A percentile compares a stretch with the other conserved stretches of the same genome.
phyloP scores from a whole-genome alignment of 179 eudicot genomes.

The Heliamphora pulchella region DNA sequence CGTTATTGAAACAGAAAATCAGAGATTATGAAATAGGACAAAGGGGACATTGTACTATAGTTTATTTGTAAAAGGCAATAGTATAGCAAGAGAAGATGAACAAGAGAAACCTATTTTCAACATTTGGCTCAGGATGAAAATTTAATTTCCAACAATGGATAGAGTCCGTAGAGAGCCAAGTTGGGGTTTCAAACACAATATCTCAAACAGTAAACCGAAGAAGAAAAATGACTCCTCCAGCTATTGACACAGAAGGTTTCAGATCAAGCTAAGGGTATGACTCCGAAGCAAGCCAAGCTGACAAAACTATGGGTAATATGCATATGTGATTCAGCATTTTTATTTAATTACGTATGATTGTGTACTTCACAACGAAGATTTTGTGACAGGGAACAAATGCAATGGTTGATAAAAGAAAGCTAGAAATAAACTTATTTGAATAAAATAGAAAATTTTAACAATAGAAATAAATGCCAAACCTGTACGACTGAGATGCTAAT shows the following conservation, averaged over 20 bases:
- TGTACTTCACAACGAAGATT: constrained; percentile 1
- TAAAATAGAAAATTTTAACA: neutral
- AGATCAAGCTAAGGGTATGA: neutral
- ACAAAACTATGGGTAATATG: neutral
- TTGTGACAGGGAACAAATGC: neutral
- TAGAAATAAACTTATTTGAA: neutral
- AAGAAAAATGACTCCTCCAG: neutral
- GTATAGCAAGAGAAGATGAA: neutral
- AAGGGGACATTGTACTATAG: too few relatives aligned
- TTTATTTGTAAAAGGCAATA: neutral
- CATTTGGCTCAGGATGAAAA: neutral
- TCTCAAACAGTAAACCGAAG: neutral
- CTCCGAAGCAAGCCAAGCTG: constrained; percentile 4
- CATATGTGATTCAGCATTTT: neutral
- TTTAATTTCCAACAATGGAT: neutral
- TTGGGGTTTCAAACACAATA: neutral
- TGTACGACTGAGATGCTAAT: constrained; percentile 97
- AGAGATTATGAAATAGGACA: too few relatives aligned
- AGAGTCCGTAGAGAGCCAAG: neutral
- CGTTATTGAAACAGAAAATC: neutral
- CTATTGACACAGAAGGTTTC: neutral
- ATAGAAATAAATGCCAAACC: constrained; percentile 36
- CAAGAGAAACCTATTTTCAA: neutral
- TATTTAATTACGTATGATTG: neutral
- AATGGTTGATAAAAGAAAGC: neutral